A percentile compares a stretch with the other conserved stretches of the same genome.
Conservation (phyloP, 2,329 filamentous ascomycete species). For the Pezicula neosporulosa region DNA sequence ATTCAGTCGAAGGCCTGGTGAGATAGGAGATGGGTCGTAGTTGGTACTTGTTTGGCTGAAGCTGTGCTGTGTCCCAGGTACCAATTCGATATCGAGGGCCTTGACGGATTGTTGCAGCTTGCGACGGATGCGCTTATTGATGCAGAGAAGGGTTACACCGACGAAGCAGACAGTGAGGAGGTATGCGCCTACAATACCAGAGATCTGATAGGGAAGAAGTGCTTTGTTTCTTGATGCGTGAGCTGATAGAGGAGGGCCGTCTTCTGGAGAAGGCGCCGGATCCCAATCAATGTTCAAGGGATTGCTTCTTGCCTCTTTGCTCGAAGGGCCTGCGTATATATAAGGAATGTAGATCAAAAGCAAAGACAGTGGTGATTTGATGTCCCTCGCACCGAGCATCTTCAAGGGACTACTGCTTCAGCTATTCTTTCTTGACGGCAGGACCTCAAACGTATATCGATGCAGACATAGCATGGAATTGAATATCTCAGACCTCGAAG, state of each 20-base stretch:
- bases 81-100: constrained; percentile 27
- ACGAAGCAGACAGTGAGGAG: constrained; percentile 72
- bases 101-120: constrained; percentile 17
- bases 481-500: constrained; percentile 6
- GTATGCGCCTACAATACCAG: constrained; percentile 82
- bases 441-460: constrained; percentile 23
- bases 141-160: constrained; percentile 59
- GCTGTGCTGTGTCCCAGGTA: constrained; percentile 40
- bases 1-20: constrained; percentile 18
- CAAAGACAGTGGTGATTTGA: constrained; percentile 13
- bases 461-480: constrained; percentile 21
- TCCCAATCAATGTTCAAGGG: constrained; percentile 42
- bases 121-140: constrained; percentile 51
- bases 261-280: constrained; percentile 55
- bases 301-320: constrained; percentile 12
- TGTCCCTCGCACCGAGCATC: constrained; percentile 13
- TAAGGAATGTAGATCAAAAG: constrained; percentile 7
- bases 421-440: constrained; percentile 12
- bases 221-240: constrained; percentile 56
- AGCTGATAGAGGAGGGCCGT: constrained; percentile 56
- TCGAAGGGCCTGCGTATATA: constrained; percentile 11
- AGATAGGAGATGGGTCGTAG: constrained; percentile 18
- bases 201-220: constrained; percentile 77
- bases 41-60: constrained; percentile 16
- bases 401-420: constrained; percentile 15